Evolutionary conservation across 108 stramenopile genomes (phyloP), one percentile per base, ranked within the genome.

Genomic region (Epipyxis sp.): DNA sequence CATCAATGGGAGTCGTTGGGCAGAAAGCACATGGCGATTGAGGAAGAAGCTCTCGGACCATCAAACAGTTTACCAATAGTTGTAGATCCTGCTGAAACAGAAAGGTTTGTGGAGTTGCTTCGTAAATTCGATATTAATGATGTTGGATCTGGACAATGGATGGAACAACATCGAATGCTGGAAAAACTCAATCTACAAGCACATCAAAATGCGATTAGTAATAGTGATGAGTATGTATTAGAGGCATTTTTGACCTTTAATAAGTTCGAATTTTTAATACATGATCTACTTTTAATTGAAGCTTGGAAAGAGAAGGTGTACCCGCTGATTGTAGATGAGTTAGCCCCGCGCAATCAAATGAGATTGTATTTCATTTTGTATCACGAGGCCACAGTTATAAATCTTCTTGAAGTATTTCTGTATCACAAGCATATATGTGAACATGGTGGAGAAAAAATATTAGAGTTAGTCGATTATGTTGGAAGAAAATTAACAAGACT

Each of bases 151-250:
- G 0, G 1, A 1, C 41, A 1, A 3, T 87, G 85, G 85, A 77
- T 87, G 76, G 37, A 76, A 3, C 85, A 86, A 82, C 83, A 88
- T 35, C 59, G 76, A 25, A 37, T 20, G 16, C 29, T 89, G 44
- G 81, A 85, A 42, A 87, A 82, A 76, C 71, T 90, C 30, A 90
- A 90, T 76, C 35, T 84, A 35, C 87, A 89, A 79, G 87, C 89
- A 2, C 89, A 90, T 76, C 82, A 82, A n/a, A 85, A 82, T 58
- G 88, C 87, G 30, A 82, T 77, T 54, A 42, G 61, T 37, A 59
- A 84, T 30, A 39, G 82, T 25, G 89, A 87, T 59, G 87, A 88
- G 61, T 90, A 81, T 69, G 81, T 90, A 25, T 59, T 90, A 1
- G 89, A 90, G 59, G 80, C 87, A 10, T 39, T 90, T 32, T 58